Conservation (phyloP, 2,329 filamentous ascomycete genomes). For the Acephala macrosclerotiorum region DNA sequence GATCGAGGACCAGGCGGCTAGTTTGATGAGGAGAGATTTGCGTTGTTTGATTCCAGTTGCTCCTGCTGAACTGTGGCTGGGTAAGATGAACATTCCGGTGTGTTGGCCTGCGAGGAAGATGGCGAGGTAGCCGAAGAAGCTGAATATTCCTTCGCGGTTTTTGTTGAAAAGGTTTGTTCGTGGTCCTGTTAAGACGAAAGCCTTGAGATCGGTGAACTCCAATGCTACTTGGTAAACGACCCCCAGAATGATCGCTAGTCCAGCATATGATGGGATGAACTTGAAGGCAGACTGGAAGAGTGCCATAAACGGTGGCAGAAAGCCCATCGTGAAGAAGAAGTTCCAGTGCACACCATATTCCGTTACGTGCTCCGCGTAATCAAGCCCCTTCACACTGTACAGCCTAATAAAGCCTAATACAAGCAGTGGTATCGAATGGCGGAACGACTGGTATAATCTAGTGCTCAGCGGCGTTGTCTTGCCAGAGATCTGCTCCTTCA, state of each 20-base stretch:
- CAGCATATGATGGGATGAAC: conserved; percentile 78
- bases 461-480: conserved; percentile 56
- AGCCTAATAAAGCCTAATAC: conserved; percentile 82
- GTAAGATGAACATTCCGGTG: conserved; percentile 80
- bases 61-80: conserved; percentile 57
- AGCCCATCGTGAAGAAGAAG: conserved; percentile 95
- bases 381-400: conserved; percentile 88
- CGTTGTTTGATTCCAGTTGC: conserved; percentile 56
- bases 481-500: conserved; percentile 71
- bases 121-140: conserved; percentile 90
- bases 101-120: conserved; percentile 93
- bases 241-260: conserved; percentile 73
- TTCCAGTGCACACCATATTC: conserved; percentile 99
- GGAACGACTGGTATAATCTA: conserved; percentile 71
- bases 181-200: conserved; percentile 83
- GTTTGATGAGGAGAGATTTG: conserved; percentile 65
- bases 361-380: conserved; percentile 96
- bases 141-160: conserved; percentile 96
- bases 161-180: conserved; percentile 81
- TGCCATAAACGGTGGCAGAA: conserved; percentile 89
- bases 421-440: conserved; percentile 85
- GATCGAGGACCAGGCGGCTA: conserved; percentile 68
- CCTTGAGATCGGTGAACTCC: conserved; percentile 79
- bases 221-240: conserved; percentile 77
- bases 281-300: conserved; percentile 77